A percentile compares a stretch with the other conserved stretches of the same genome.
These are phyloP conservation scores for Gastrodia elata DNA, from an alignment of 106 monocot genomes.

Conservation along the genomic window DNA sequence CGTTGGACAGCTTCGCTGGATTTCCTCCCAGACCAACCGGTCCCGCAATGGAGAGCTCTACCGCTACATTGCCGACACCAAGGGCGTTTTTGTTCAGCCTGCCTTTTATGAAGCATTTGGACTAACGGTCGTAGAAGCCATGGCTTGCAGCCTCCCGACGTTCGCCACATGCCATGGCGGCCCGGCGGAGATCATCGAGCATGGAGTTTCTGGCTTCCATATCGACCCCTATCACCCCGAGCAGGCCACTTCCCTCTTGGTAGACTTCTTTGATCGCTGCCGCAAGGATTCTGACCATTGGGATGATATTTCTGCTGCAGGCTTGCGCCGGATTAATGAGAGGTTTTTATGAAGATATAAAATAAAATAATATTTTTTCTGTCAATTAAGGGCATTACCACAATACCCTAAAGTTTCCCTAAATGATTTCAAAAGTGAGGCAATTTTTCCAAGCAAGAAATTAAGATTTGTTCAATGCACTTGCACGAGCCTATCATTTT, in stretches of 20 bases:
- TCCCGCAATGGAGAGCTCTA: slow-evolving; percentile 88
- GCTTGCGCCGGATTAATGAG: slow-evolving; percentile 58
- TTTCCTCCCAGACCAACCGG: slow-evolving; percentile 76
- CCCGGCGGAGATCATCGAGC: slow-evolving; percentile 89
- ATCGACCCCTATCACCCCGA: slow-evolving; percentile 91
- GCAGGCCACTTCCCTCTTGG: slow-evolving; percentile 41
- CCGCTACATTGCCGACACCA: slow-evolving; percentile 85
- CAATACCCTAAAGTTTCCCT: too few species aligned
- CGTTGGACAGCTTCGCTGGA: slow-evolving; percentile 89
- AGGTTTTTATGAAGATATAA: too few species aligned
- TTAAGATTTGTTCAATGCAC: too few species aligned
- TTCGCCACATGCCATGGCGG: slow-evolving; percentile 91
- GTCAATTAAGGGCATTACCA: too few species aligned
- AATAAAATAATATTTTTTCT: too few species aligned
- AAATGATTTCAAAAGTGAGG: too few species aligned
- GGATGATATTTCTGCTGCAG: slow-evolving; percentile 47
- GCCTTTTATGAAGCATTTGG: slow-evolving; percentile 96
- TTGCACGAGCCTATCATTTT: too few species aligned
- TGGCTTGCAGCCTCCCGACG: slow-evolving; percentile 90
- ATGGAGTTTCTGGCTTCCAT: slow-evolving; percentile 79
- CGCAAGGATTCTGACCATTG: slow-evolving; percentile 49
- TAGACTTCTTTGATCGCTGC: slow-evolving; percentile 69
- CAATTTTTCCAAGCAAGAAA: too few species aligned
- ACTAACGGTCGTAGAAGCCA: slow-evolving; percentile 86
- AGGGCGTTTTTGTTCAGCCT: slow-evolving; percentile 87